A percentile compares a stretch with the other conserved stretches of the same genome.
These are phyloP conservation scores for Podaxis rugospora DNA, from an alignment of 768 basidiomycete species.

Conservation along the genomic window DNA sequence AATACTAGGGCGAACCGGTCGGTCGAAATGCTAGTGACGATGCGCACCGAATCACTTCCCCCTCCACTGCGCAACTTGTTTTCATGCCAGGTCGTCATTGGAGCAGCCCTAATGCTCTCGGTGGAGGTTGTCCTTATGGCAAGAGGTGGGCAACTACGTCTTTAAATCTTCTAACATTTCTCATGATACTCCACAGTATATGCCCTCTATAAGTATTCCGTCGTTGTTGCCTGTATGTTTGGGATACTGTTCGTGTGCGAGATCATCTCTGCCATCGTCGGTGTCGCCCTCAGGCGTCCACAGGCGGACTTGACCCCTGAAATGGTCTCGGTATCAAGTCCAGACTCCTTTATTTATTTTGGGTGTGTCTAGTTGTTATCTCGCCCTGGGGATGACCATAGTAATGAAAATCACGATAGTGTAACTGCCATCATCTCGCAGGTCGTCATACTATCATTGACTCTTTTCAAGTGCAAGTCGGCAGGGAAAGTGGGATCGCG, in stretches of 20 bases:
- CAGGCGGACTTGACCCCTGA: conserved; percentile 15
- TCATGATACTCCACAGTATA: conserved; percentile 20
- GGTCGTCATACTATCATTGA: conserved; percentile 26
- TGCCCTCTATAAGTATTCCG: conserved; percentile 29
- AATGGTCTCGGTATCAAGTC: conserved; percentile 17
- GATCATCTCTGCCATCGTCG: conserved; percentile 16
- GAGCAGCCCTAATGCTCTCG: conserved; percentile 21
- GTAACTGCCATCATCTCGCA: conserved; percentile 24
- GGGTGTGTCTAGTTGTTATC: conserved; percentile 16
- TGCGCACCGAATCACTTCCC: conserved; percentile 8
- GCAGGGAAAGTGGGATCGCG: conserved; percentile 26
- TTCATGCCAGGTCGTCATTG: conserved; percentile 21
- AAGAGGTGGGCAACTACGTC: conserved; percentile 17
- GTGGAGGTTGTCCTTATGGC: conserved; percentile 26
- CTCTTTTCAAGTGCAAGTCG: conserved; percentile 25
- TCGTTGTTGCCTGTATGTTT: conserved; percentile 21
- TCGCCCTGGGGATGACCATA: background rate
- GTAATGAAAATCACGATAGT: conserved; percentile 14
- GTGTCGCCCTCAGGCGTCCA: conserved; percentile 19
- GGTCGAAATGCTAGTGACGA: conserved; percentile 16
- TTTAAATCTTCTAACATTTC: background rate
- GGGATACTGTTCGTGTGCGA: conserved; percentile 18
- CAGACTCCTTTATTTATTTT: conserved; percentile 22
- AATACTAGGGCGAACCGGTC: conserved; percentile 19
- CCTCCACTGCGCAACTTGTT: conserved; percentile 19